Base-by-base conservation (phyloP, 805 yeast genomes). In the Metschnikowia drakensbergensis region DNA sequence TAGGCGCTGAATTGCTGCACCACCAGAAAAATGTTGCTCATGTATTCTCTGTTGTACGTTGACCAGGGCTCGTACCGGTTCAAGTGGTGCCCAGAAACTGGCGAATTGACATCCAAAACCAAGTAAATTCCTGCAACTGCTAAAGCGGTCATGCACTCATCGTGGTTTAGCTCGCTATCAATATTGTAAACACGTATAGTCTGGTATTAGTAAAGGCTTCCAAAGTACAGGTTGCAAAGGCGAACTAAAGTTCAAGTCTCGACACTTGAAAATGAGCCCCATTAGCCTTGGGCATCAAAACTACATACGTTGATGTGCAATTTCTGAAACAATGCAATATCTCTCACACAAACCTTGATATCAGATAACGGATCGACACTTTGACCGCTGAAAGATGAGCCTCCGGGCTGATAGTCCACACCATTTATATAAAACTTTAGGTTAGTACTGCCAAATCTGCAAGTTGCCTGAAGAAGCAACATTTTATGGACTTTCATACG, bases 401-500 rank as follows among this genome's bases (percentile, higher is more conserved):
- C 98, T 7, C 97, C 97, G 0, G 97, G 97, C 61, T 92, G 97
- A 62, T 91, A 91, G 65, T 92, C 98, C 1, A 92, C 86, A 17
- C 98, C 98, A 65, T 80, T 84, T 33, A 91, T 76, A 58, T 76
- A 83, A 61, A 92, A 91, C 82, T 83, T 45, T 10, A 47, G 10
- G 40, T 47, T 41, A 58, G 62, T 56, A 37, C 13, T 37, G 38
- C 23, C 8, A 23, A 23, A 6, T 23, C 27, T 11, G 4, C 2
- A 4, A 6, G 9, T 26, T 25, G 39, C 29, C 26, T 11, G 27
- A 40, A 33, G 32, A 10, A 35, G 13, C 10, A 22, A 39, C 33
- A 33, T 11, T 32, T 11, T 13, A 30, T 17, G 17, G 17, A 22
- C 23, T 10, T 10, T n/a, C 74, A 33, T 75, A 83, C 88, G 6